Conservation (phyloP, 805 yeast genomes). For the Pichia phayaonensis region DNA sequence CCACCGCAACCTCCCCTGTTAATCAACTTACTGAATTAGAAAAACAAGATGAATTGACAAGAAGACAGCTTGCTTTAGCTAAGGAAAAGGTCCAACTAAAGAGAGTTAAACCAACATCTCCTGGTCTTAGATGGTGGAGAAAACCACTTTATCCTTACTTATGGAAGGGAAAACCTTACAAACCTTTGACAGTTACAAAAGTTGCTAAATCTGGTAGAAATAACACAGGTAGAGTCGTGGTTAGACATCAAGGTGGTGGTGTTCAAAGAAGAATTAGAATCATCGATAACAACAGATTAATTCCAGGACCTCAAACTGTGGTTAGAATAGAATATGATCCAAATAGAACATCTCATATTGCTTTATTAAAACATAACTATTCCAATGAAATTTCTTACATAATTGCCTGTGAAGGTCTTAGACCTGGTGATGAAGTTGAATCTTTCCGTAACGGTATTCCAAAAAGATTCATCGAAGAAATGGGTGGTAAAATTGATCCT, state of each 20-base stretch:
- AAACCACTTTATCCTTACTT: conserved; percentile 82
- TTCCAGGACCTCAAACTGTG: conserved; percentile 69
- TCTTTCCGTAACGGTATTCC: conserved; percentile 89
- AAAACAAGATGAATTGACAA: conserved; percentile 63
- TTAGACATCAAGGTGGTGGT: conserved; percentile 96
- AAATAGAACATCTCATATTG: conserved; percentile 87
- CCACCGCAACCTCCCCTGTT: conserved; percentile 4
- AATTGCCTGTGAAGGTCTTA: conserved; percentile 83
- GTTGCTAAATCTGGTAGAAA: conserved; percentile 83
- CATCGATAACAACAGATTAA: conserved; percentile 65
- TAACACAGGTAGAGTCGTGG: conserved; percentile 78
- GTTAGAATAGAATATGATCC: conserved; percentile 94
- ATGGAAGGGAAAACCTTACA: conserved; percentile 77
- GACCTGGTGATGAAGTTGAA: conserved; percentile 89
- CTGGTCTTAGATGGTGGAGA: conserved; percentile 83
- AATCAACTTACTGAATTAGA: conserved; percentile 63
- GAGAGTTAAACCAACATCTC: conserved; percentile 71
- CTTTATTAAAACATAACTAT: conserved; percentile 53
- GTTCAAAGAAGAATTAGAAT: conserved; percentile 81
- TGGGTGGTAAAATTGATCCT: conserved; percentile 90
- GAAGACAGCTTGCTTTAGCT: conserved; percentile 65
- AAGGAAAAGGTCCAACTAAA: conserved; percentile 66
- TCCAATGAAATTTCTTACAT: conserved; percentile 68
- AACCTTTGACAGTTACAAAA: conserved; percentile 64
- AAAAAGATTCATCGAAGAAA: conserved; percentile 57